A percentile compares a stretch with the other conserved stretches of the same genome.
Evolutionary conservation across 768 basidiomycete genomes (phyloP).

Genomic region (Cubamyces sp.): DNA sequence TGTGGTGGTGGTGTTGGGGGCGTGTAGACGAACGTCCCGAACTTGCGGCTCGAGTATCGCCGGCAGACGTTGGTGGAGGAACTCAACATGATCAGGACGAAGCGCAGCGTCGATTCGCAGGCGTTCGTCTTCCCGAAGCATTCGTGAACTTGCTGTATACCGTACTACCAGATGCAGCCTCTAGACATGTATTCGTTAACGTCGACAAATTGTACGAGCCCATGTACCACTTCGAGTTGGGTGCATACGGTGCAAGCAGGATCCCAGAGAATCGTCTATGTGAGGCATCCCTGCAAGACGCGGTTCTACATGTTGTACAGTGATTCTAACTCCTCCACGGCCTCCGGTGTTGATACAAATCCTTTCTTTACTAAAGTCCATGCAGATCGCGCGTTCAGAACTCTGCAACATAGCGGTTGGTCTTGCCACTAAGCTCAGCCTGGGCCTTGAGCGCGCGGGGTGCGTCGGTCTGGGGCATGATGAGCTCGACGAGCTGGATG

Average conservation of each 20-base stretch:
- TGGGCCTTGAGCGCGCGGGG: constrained; percentile 64
- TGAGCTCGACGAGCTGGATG: constrained; percentile 81
- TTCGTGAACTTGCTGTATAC: neutral
- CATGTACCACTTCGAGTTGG: no score
- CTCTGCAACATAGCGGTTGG: constrained; percentile 45
- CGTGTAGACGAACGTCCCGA: constrained; percentile 92
- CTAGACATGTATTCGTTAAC: neutral
- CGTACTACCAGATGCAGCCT: neutral
- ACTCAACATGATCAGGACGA: constrained; percentile 40
- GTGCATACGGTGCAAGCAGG: neutral
- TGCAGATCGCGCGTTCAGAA: neutral
- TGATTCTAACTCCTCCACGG: neutral
- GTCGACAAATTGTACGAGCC: no score
- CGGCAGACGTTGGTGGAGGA: constrained; percentile 89
- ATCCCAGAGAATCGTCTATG: neutral
- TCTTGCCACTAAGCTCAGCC: constrained; percentile 56
- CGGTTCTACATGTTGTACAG: constrained; percentile 2
- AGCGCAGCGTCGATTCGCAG: constrained; percentile 21
- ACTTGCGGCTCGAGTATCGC: constrained; percentile 88
- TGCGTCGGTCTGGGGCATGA: constrained; percentile 75
- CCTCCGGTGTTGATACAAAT: neutral
- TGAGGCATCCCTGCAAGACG: neutral
- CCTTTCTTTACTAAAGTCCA: neutral
- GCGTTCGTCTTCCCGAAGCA: constrained; percentile 17
- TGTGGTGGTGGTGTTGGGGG: no score